These are phyloP conservation scores for Plasmodium reichenowi DNA, from an alignment of 169 alveolate genomes.

Conservation along the genomic window DNA sequence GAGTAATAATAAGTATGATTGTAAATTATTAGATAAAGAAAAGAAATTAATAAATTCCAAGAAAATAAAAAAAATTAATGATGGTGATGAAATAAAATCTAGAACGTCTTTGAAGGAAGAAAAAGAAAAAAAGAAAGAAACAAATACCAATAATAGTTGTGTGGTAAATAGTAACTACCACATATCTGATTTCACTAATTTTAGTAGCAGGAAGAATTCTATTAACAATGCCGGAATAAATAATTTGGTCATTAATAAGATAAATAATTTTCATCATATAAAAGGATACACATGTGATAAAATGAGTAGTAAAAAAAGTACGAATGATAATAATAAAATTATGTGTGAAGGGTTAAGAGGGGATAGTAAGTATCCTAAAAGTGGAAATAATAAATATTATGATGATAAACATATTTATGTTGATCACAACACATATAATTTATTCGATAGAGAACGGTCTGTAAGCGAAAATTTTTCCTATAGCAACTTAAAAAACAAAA, in stretches of 20 bases:
- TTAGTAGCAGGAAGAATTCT: slow-evolving; percentile 14
- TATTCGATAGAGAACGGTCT: slow-evolving; percentile 25
- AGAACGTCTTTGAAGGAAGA: not conserved
- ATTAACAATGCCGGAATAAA: slow-evolving; percentile 59
- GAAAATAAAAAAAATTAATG: not conserved
- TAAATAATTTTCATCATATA: slow-evolving; percentile 22
- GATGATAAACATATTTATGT: no score
- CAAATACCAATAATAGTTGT: not conserved
- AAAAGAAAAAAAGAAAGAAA: not conserved
- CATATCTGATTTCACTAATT: not conserved
- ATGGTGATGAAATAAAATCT: not conserved
- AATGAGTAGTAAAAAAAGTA: not conserved
- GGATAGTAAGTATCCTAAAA: no score
- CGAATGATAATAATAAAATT: slow-evolving; percentile 1
- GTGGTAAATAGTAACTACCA: not conserved
- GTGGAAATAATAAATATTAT: no score
- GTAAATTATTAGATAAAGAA: not conserved
- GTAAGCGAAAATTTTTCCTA: slow-evolving; percentile 37
- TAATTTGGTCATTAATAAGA: slow-evolving; percentile 68
- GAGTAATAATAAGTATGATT: no score
- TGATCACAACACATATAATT: no score
- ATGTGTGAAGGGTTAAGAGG: not conserved
- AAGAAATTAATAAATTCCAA: not conserved
- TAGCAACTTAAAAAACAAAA: slow-evolving; percentile 54
- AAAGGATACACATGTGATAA: slow-evolving; percentile 12